phyloP scores from a whole-genome alignment of 192 early-diverging fungal species.

The Radiomyces spectabilis region DNA sequence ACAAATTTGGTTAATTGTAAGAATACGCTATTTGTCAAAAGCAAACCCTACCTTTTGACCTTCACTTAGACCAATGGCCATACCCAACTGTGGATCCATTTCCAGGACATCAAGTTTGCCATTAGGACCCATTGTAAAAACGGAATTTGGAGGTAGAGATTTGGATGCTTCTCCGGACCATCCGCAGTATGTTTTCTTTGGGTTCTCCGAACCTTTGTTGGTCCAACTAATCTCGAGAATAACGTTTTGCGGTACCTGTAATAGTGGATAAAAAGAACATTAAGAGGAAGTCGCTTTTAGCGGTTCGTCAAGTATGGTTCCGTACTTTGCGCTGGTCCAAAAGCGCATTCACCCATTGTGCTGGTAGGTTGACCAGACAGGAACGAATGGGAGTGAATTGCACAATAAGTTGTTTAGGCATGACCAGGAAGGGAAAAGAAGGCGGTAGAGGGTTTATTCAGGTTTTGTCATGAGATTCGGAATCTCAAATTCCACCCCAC shows the following conservation, averaged over 20 bases:
- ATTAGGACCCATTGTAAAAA: conserved; percentile 25
- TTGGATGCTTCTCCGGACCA: conserved; percentile 57
- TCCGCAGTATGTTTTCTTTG: conserved; percentile 46
- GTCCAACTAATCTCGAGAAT: conserved; percentile 46
- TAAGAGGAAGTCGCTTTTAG: too few species aligned
- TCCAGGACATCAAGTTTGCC: conserved; percentile 45
- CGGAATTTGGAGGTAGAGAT: conserved; percentile 14
- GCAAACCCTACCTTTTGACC: conserved; percentile 43
- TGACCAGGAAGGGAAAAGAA: conserved; percentile 6
- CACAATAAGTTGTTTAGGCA: conserved; percentile 58
- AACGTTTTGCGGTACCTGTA: conserved; percentile 52
- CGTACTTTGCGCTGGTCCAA: conserved; percentile 60
- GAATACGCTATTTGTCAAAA: neutral
- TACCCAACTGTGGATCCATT: conserved; percentile 65
- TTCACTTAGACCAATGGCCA: conserved; percentile 51
- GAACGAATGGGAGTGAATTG: conserved; percentile 54
- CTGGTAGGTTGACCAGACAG: conserved; percentile 70
- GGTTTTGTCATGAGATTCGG: conserved; percentile 1
- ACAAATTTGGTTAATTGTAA: neutral
- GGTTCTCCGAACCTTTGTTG: conserved; percentile 24
- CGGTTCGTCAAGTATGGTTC: neutral
- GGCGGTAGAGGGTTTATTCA: too few species aligned
- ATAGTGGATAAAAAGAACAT: too few species aligned
- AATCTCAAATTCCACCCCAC: too few species aligned
- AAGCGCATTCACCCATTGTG: conserved; percentile 64